phyloP scores from a whole-genome alignment of 805 yeast species.

The Starmera caribaea region DNA sequence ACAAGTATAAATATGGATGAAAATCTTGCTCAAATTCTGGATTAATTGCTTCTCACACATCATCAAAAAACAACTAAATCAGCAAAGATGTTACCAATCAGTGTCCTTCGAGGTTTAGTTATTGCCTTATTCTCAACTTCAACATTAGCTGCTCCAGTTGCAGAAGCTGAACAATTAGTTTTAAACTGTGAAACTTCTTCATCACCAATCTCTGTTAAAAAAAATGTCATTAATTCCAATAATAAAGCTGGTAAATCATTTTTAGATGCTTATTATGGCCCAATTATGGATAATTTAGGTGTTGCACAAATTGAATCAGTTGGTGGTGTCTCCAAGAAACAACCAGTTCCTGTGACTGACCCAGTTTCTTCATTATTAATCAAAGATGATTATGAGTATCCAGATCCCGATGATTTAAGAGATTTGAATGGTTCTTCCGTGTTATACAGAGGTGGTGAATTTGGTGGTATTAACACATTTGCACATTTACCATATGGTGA shows the following conservation, averaged over 20 bases:
- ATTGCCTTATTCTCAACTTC: constrained; percentile 3
- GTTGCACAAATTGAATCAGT: constrained; percentile 14
- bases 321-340: constrained; percentile 17
- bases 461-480: constrained; percentile 47
- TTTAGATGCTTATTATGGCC: constrained; percentile 25
- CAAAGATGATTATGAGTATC: constrained; percentile 24
- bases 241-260: constrained; percentile 18
- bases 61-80: too few relatives aligned
- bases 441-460: constrained; percentile 31
- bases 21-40: too few relatives aligned
- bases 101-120: constrained; percentile 9
- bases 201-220: background rate
- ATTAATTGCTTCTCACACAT: too few relatives aligned
- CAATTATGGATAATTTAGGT: constrained; percentile 21
- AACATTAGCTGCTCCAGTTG: constrained; percentile 14
- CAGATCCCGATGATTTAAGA: constrained; percentile 27
- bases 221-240: background rate
- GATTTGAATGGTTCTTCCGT: constrained; percentile 30
- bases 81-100: constrained; percentile 8
- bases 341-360: constrained; percentile 20
- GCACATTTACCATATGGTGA: constrained; percentile 38
- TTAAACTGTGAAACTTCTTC: constrained; percentile 12
- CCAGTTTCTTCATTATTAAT: constrained; percentile 20
- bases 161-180: constrained; percentile 15
- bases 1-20: too few relatives aligned